A percentile compares a stretch with the other conserved stretches of the same genome.
These are phyloP conservation scores for Solanum tacnaense DNA, from an alignment of 257 asterid species.

Conservation along the genomic window DNA sequence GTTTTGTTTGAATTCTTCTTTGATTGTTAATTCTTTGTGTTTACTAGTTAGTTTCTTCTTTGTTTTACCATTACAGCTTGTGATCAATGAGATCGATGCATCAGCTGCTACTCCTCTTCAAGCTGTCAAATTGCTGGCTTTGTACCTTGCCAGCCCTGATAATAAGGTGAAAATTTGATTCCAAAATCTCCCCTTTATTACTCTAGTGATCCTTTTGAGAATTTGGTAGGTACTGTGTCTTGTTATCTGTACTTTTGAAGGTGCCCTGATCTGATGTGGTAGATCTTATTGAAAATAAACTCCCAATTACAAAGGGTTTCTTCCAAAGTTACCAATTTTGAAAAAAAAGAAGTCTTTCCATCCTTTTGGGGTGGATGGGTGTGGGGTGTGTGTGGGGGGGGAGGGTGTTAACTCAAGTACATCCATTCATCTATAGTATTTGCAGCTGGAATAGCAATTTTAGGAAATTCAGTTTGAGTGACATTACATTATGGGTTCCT, in stretches of 20 bases:
- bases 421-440: background rate
- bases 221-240: background rate
- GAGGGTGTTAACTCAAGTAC: background rate
- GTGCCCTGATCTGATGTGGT: background rate
- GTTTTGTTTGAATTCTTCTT: background rate
- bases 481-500: background rate
- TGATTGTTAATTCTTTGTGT: background rate
- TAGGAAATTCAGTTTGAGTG: background rate
- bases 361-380: background rate
- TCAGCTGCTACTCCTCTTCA: slow-evolving; percentile 96
- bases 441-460: background rate
- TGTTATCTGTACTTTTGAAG: background rate
- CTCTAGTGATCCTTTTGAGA: background rate
- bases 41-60: background rate
- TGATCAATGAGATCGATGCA: slow-evolving; percentile 79
- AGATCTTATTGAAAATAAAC: background rate
- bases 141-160: slow-evolving; percentile 58
- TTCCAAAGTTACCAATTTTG: background rate
- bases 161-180: slow-evolving; percentile 41
- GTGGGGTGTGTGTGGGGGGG: background rate
- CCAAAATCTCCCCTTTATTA: background rate
- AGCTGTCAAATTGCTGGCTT: slow-evolving; percentile 87
- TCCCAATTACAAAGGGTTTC: background rate
- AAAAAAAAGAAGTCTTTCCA: background rate
- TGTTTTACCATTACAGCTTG: slow-evolving; percentile 37